These are phyloP conservation scores for Telfairia occidentalis DNA, from an alignment of 331 rosid genomes.

Conservation along the genomic window DNA sequence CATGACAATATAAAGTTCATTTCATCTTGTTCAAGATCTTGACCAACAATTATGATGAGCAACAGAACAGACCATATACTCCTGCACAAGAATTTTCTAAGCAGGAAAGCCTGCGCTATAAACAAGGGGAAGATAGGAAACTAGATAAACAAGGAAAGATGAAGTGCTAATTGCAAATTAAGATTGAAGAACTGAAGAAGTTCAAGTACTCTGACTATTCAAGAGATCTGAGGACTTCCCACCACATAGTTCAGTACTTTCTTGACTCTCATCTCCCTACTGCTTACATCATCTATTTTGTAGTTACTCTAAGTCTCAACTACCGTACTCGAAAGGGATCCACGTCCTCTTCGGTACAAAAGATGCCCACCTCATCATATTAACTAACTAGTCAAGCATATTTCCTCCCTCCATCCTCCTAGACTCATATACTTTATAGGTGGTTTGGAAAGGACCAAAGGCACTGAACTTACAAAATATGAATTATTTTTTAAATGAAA, in stretches of 20 bases:
- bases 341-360: neutral
- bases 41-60: neutral
- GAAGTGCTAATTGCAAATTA: neutral
- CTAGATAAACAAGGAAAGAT: neutral
- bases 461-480: neutral
- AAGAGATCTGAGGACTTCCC: neutral
- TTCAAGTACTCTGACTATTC: neutral
- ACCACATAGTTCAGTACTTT: neutral
- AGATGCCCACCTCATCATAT: neutral
- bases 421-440: neutral
- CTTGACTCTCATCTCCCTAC: neutral
- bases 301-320: neutral
- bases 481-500: too few species aligned
- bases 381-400: conserved; percentile 1
- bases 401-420: neutral
- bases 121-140: neutral
- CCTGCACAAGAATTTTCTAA: neutral
- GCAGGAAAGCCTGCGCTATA: neutral
- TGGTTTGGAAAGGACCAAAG: neutral
- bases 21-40: neutral
- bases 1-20: neutral
- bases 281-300: neutral
- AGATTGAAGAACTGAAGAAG: neutral
- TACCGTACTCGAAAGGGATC: neutral
- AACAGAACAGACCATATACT: neutral